Base-by-base conservation (phyloP, 2,329 filamentous ascomycete genomes). In the Bisporella sp. region DNA sequence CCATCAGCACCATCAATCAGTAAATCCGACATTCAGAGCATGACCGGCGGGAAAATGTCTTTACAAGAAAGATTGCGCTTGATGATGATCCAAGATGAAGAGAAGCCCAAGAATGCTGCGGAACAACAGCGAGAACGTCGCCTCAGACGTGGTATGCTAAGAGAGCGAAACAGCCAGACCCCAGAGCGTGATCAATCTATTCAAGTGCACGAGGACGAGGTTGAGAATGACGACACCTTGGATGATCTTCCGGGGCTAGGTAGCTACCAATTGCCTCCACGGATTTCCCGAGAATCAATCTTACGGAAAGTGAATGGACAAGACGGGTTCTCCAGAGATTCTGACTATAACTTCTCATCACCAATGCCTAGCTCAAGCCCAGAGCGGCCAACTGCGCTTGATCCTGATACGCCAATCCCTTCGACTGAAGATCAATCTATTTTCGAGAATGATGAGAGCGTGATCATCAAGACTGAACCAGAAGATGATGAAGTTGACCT, bases 231-330 rank as follows among this genome's bases (percentile, higher is more conserved):
- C 21, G 78, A 83, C 49, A 75, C 76, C 2, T 63, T 82, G 41
- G 81, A 78, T 43, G 81, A 86, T 49, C 66, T 84, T 59, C 77
- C 78, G 48, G 70, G 76, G 8, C 67, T 84, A 50, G 74, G 78
- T 61, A 54, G 84, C 51, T 85, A 85, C 59, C 76, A 85, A 57
- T 71, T 85, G 11, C 88, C 83, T 13, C 77, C 87, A 8, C 85
- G 85, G 49, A 95, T 97, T 63, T 96, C 92, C 6, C 82, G 92
- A 37, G 93, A 97, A 66, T 96, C 91, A 0, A 97, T 97, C 59
- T 74, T 97, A 60, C 84, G 88, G 48, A 89, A 92, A 55, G 85
- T 96, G 49, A 89, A 93, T 65, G 88, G 77, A 44, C 57, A 71
- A 41, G 61, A 74, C 53, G 59, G 68, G 45, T 73, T 78, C 42